Percentiles rank a stretch among this genome's conserved stretches.
Conservation (phyloP, 139 green algal species). For the Picochlorum sp. region DNA sequence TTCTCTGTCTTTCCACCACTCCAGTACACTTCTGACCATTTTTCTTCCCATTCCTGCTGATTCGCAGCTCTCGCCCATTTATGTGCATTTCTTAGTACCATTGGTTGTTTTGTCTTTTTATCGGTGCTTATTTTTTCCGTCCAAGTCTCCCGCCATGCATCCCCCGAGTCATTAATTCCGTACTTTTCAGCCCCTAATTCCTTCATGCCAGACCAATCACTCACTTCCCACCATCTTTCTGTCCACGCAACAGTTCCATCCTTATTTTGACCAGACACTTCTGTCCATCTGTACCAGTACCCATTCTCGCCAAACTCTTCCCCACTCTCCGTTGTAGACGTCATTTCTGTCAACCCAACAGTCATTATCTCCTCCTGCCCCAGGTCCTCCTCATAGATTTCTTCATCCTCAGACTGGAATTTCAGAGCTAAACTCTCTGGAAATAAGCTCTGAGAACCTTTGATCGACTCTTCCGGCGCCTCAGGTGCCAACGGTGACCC, state of each 20-base stretch:
- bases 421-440: slow-evolving; percentile 13
- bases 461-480: background rate
- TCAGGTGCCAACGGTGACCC: background rate
- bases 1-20: slow-evolving; percentile 56
- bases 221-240: slow-evolving; percentile 76
- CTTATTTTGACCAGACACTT: slow-evolving; percentile 41
- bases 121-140: slow-evolving; percentile 59
- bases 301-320: slow-evolving; percentile 63
- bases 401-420: slow-evolving; percentile 8
- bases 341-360: background rate
- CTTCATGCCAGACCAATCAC: slow-evolving; percentile 62
- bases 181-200: slow-evolving; percentile 76
- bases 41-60: slow-evolving; percentile 75
- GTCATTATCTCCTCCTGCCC: background rate
- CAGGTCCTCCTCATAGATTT: background rate
- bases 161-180: slow-evolving; percentile 34
- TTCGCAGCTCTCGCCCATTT: slow-evolving; percentile 56
- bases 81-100: slow-evolving; percentile 66
- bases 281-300: slow-evolving; percentile 70
- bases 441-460: slow-evolving; percentile 11
- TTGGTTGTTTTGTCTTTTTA: slow-evolving; percentile 36
- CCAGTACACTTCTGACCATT: slow-evolving; percentile 73
- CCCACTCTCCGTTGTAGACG: slow-evolving; percentile 45
- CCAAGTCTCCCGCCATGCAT: slow-evolving; percentile 73
- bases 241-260: slow-evolving; percentile 43